Evolutionary conservation across 2,329 filamentous ascomycete genomes (phyloP).

Genomic region (Fusarium sp.): DNA sequence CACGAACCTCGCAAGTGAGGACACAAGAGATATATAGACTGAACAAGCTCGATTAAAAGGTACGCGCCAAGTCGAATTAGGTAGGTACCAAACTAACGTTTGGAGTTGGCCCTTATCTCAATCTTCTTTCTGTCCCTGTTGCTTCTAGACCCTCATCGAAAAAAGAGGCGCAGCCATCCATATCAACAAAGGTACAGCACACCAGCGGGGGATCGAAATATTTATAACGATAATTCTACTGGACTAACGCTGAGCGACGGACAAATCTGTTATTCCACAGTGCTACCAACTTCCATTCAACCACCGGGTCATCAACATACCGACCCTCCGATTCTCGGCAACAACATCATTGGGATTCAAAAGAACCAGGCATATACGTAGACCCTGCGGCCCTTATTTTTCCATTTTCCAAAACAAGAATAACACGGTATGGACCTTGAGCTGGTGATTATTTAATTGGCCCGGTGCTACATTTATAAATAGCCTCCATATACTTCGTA

Average conservation of each 20-base stretch:
- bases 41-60: background rate
- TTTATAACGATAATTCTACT: background rate
- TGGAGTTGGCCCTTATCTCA: background rate
- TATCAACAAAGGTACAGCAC: background rate
- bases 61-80: slow-evolving; percentile 1
- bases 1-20: background rate
- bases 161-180: background rate
- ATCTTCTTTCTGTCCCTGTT: background rate
- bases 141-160: background rate
- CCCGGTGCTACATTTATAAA: no score
- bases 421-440: no score
- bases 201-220: no score
- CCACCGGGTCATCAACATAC: background rate
- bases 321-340: background rate
- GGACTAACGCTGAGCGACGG: background rate
- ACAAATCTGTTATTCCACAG: no score
- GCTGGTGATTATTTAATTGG: no score
- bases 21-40: background rate
- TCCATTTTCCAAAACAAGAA: no score
- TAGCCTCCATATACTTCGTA: no score
- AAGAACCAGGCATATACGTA: background rate
- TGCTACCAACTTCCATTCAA: background rate
- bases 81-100: slow-evolving; percentile 1
- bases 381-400: no score
- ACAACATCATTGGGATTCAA: background rate